Evolutionary conservation across 2,329 filamentous ascomycete species (phyloP), one percentile per base, ranked within the genome.

Genomic region (Penicillium polonicum): DNA sequence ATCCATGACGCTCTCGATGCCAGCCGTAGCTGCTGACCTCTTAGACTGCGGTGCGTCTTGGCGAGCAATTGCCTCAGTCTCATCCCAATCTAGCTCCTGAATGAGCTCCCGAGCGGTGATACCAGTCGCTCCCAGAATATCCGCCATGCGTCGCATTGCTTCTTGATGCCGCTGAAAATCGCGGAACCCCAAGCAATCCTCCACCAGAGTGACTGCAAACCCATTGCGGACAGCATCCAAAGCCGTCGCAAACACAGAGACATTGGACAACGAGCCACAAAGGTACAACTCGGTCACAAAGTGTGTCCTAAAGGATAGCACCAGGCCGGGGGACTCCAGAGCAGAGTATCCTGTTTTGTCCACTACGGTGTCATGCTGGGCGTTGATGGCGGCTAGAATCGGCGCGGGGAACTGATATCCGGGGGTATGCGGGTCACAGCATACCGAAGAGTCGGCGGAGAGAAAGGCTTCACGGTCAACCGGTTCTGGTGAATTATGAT

Each of bases 281-380:
- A 97, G 84, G 74, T 90, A 97, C 13, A 99, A 79, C 68, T 97
- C 90, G 2, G 92, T 96, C 58, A 96, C 86, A 64, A 97, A 87
- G 62, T 87, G 89, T n/a, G 87, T 86, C n/a, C 92, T 85, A 45
- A 97, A 78, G n/a, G 86, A 82, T 49, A 88, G 81, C 8, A 97
- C 82, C 17, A 97, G 80, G 48, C 84, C 83, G 0, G 88, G 90
- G 9, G 85, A 85, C 52, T 86, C 84, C 70, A 97, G 92, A 15
- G 92, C 92, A 4, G 94, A 97, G 74, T 97, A 97, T 65, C 91
- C 85, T 5, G 86, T 86, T 74, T 96, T 97, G 52, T 82, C 76
- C 45, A 86, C 73, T 21, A 85, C 70, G 10, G 80, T 76, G 67
- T 88, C 85, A 29, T 70, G 71, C 6, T 76, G 71, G n/a, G 74